Percentiles rank a stretch among this genome's conserved stretches.
Conservation (phyloP, 2,329 filamentous ascomycete genomes). For the Fusarium sp. region DNA sequence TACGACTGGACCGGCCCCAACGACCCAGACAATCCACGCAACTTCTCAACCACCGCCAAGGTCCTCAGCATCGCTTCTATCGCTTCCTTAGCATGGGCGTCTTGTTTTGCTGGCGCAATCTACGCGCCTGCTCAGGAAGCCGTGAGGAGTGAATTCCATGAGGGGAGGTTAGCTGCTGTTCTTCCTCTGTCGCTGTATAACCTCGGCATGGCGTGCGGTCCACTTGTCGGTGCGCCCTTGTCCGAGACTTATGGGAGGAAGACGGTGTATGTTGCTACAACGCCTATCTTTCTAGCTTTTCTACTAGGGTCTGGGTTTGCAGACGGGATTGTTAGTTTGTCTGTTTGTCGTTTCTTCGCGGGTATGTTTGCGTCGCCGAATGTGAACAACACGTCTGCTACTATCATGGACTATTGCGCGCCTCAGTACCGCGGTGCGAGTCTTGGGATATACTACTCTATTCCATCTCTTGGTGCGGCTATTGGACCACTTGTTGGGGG, state of each 20-base stretch:
- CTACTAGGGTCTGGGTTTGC: slow-evolving; percentile 3
- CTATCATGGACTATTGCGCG: slow-evolving; percentile 24
- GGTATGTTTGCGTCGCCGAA: slow-evolving; percentile 37
- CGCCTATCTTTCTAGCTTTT: slow-evolving; percentile 27
- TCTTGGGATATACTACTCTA: slow-evolving; percentile 33
- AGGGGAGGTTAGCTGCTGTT: background rate
- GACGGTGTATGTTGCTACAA: slow-evolving; percentile 28
- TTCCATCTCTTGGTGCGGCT: slow-evolving; percentile 26
- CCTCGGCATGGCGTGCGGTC: slow-evolving; percentile 36
- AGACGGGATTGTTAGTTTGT: background rate
- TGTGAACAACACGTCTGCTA: slow-evolving; percentile 35
- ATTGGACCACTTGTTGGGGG: slow-evolving; percentile 22
- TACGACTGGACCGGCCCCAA: slow-evolving; percentile 31
- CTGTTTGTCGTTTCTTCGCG: slow-evolving; percentile 28
- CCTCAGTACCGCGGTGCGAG: slow-evolving; percentile 13
- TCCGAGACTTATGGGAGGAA: slow-evolving; percentile 33
- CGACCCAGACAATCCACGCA: slow-evolving; percentile 32
- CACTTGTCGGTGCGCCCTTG: slow-evolving; percentile 23
- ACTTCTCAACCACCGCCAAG: slow-evolving; percentile 10
- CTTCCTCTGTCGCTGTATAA: slow-evolving; percentile 29
- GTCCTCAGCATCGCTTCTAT: slow-evolving; percentile 22
- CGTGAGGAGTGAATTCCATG: slow-evolving; percentile 8
- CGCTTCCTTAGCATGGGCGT: slow-evolving; percentile 12
- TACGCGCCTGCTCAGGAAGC: slow-evolving; percentile 26
- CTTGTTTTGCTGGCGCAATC: slow-evolving; percentile 22